A percentile compares a stretch with the other conserved stretches of the same genome.
These are phyloP conservation scores for Kappamyces sp. DNA, from an alignment of 192 early-diverging fungal species.

Conservation along the genomic window DNA sequence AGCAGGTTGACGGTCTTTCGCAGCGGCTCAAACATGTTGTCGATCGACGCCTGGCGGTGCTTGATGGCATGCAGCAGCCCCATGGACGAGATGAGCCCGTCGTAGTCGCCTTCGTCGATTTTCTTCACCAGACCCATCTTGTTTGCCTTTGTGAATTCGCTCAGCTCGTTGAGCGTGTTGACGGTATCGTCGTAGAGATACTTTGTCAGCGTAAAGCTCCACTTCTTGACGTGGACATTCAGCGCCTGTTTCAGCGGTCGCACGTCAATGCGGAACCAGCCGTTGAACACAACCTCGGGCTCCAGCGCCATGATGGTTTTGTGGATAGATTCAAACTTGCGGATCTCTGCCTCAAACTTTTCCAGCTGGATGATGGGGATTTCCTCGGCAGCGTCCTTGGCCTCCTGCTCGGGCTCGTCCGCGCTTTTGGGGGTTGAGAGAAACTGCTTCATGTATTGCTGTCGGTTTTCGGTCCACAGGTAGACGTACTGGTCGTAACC, in stretches of 20 bases:
- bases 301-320: slow-evolving; percentile 62
- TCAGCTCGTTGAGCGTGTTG: slow-evolving; percentile 52
- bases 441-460: slow-evolving; percentile 61
- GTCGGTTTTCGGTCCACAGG: slow-evolving; percentile 64
- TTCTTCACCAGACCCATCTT: slow-evolving; percentile 50
- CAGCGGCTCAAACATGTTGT: slow-evolving; percentile 59
- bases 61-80: slow-evolving; percentile 59
- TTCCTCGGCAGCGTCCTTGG: slow-evolving; percentile 31
- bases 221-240: slow-evolving; percentile 62
- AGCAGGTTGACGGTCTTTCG: slow-evolving; percentile 60
- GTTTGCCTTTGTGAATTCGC: slow-evolving; percentile 48
- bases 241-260: slow-evolving; percentile 56
- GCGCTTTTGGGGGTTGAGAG: slow-evolving; percentile 30
- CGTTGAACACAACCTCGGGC: slow-evolving; percentile 52
- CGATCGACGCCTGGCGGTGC: slow-evolving; percentile 47
- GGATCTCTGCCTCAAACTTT: slow-evolving; percentile 59
- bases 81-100: slow-evolving; percentile 50
- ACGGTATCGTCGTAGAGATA: slow-evolving; percentile 55
- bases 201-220: slow-evolving; percentile 62
- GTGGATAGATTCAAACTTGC: slow-evolving; percentile 59
- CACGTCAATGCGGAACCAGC: slow-evolving; percentile 60
- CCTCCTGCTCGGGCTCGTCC: slow-evolving; percentile 27
- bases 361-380: slow-evolving; percentile 47
- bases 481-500: slow-evolving; percentile 58
- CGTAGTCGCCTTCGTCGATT: slow-evolving; percentile 61